Evolutionary conservation across 2,329 filamentous ascomycete genomes (phyloP).

Genomic region (Beauveria caledonica): DNA sequence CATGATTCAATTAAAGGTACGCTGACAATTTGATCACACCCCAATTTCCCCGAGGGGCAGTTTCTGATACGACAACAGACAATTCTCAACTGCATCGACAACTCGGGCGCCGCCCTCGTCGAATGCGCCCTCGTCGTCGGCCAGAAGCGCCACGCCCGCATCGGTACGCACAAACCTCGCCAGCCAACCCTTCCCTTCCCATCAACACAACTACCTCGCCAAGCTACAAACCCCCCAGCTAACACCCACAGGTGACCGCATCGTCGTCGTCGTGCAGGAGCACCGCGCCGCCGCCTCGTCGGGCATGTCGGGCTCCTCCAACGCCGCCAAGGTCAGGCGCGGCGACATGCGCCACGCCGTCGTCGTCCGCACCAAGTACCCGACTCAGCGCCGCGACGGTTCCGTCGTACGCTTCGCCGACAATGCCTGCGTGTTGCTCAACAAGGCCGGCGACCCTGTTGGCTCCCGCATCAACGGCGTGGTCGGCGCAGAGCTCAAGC

Average conservation of each 20-base stretch:
- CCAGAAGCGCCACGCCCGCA: conserved; percentile 79
- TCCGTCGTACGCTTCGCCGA: conserved; percentile 91
- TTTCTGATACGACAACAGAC: conserved; percentile 47
- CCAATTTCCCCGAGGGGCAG: background rate
- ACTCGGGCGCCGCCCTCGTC: conserved; percentile 93
- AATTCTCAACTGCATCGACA: conserved; percentile 99
- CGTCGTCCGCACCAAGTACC: conserved; percentile 84
- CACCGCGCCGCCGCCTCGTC: conserved; percentile 72
- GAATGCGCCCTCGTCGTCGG: conserved; percentile 91
- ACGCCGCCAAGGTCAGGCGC: conserved; percentile 85
- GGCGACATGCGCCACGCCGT: conserved; percentile 96
- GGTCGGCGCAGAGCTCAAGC: conserved; percentile 79
- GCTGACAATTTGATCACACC: background rate
- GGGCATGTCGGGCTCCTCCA: conserved; percentile 61
- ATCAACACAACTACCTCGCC: background rate
- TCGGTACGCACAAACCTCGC: conserved; percentile 54
- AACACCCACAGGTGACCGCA: conserved; percentile 67
- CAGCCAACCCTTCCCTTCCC: background rate
- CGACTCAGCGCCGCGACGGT: conserved; percentile 79
- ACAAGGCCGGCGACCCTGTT: conserved; percentile 93
- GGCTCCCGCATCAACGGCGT: conserved; percentile 87
- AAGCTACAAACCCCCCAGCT: too few species aligned
- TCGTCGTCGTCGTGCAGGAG: conserved; percentile 96
- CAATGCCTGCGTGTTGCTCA: conserved; percentile 95
- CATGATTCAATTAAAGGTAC: conserved; percentile 89